Evolutionary conservation across 805 yeast genomes (phyloP), one percentile per base, ranked within the genome.

Genomic region (Lipomyces sp.): DNA sequence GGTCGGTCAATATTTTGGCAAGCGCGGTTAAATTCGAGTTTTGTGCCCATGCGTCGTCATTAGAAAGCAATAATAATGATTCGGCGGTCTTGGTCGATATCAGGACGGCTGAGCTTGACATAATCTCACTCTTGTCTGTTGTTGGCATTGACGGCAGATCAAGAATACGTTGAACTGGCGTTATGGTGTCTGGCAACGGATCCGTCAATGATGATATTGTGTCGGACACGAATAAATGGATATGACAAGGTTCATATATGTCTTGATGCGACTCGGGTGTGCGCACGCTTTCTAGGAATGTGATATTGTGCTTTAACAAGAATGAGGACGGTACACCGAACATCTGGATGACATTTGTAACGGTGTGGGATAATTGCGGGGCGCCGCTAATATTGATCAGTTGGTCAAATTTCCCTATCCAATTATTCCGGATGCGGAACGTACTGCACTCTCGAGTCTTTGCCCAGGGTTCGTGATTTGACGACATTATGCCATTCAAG

Each of bases 191-290:
- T 7, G 70, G 69, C 4, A 66, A 51, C 18, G 63, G 63, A 42
- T 30, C 42, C 6, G 66, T 50, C 29, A 62, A 57, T 10, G 71
- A 59, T 3, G 65, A 24, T 13, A 66, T 33, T 18, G 39, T 34
- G 35, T n/a, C 42, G 10, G 62, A 48, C 2, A 68, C 45, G 30
- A 66, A 59, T 2, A 68, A 54, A 39, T 68, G 57, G 33, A 68
- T 18, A 55, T 68, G 71, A 24, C 71, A 66, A 5, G 66, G 63
- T 59, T 66, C 69, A 54, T 63, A 59, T 30, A 68, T n/a, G 30
- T 68, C 71, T n/a, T 54, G 57, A 8, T 37, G 35, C 29, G 54
- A 42, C 34, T 30, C 30, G 2, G 71, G 71, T 10, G 54, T 35
- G 33, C 59, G 37, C 50, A 66, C 53, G 53, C 60, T 56, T 35